Conservation (phyloP, 2,329 filamentous ascomycete genomes). For the Neofusicoccum umdonicola region DNA sequence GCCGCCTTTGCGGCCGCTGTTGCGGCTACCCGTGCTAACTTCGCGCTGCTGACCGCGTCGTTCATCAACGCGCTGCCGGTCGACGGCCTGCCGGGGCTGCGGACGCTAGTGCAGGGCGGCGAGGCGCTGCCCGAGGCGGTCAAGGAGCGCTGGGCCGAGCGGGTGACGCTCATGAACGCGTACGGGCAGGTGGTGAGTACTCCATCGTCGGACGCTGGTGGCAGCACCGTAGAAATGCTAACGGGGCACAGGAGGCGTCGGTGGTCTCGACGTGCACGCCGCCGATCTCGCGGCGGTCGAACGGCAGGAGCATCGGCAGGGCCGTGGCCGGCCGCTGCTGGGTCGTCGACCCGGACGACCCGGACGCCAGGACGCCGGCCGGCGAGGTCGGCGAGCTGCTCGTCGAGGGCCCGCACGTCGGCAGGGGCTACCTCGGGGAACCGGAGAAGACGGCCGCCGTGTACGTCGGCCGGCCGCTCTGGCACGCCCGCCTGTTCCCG, state of each 20-base stretch:
- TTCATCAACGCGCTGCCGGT: slow-evolving; percentile 33
- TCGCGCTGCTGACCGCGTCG: slow-evolving; percentile 47
- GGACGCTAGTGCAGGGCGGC: slow-evolving; percentile 32
- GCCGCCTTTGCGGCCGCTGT: slow-evolving; percentile 44
- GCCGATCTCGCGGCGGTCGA: background rate
- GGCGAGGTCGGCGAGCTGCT: slow-evolving; percentile 49
- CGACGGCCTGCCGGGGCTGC: slow-evolving; percentile 44
- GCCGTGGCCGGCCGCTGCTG: slow-evolving; percentile 24
- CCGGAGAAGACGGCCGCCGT: slow-evolving; percentile 34
- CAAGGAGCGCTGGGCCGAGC: slow-evolving; percentile 34
- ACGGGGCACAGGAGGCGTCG: background rate
- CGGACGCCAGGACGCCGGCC: slow-evolving; percentile 34
- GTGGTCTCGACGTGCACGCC: slow-evolving; percentile 5
- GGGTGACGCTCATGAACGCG: slow-evolving; percentile 37
- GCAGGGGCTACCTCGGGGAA: slow-evolving; percentile 37
- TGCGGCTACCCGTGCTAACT: slow-evolving; percentile 39
- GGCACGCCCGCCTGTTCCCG: slow-evolving; percentile 19
- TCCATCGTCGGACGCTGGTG: no score
- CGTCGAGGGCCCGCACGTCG: slow-evolving; percentile 47
- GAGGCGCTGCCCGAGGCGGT: slow-evolving; percentile 32
- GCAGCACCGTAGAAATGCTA: background rate
- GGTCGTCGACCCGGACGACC: slow-evolving; percentile 34
- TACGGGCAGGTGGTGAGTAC: slow-evolving; percentile 30
- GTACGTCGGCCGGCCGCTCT: slow-evolving; percentile 31
- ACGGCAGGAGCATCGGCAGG: slow-evolving; percentile 20